Conservation (phyloP, 2,329 filamentous ascomycete species). For the Aureobasidium leucospermi region DNA sequence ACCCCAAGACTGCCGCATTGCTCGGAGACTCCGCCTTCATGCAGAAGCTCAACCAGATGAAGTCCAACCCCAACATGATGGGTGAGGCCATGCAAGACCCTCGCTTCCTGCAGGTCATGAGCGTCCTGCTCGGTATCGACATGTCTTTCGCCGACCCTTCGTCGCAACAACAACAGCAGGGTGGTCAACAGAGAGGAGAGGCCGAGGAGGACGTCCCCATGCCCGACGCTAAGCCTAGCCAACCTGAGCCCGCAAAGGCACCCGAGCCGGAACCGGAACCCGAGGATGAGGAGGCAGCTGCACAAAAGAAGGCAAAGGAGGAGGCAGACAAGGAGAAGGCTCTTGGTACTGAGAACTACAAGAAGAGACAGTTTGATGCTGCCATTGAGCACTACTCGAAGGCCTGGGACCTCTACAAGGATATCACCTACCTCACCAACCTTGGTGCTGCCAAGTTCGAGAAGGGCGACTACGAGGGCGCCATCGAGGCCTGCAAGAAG, state of each 20-base stretch:
- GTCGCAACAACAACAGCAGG: conserved; percentile 30
- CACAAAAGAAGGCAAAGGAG: conserved; percentile 84
- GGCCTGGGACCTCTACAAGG: conserved; percentile 90
- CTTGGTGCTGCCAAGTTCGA: conserved; percentile 89
- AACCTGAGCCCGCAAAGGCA: conserved; percentile 51
- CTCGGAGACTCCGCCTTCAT: conserved; percentile 84
- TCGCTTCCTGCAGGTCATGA: conserved; percentile 86
- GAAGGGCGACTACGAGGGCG: conserved; percentile 86
- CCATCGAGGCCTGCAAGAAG: conserved; percentile 78
- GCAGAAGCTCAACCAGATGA: conserved; percentile 74
- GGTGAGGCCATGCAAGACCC: conserved; percentile 81
- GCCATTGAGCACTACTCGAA: conserved; percentile 92
- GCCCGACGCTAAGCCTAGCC: conserved; percentile 54
- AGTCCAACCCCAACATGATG: conserved; percentile 71
- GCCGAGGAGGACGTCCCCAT: conserved; percentile 69
- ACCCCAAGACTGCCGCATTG: conserved; percentile 82
- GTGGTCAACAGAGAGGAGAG: conserved; percentile 33
- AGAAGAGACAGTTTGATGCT: conserved; percentile 94
- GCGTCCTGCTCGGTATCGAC: conserved; percentile 87
- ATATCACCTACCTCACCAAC: conserved; percentile 97
- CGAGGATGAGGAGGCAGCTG: conserved; percentile 73
- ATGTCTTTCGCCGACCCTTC: conserved; percentile 61
- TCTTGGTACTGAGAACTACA: conserved; percentile 89
- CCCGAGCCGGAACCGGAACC: conserved; percentile 59
- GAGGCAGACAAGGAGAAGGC: conserved; percentile 93